These are phyloP conservation scores for Copromyces sp. DNA, from an alignment of 495 filamentous ascomycete genomes.

Conservation along the genomic window DNA sequence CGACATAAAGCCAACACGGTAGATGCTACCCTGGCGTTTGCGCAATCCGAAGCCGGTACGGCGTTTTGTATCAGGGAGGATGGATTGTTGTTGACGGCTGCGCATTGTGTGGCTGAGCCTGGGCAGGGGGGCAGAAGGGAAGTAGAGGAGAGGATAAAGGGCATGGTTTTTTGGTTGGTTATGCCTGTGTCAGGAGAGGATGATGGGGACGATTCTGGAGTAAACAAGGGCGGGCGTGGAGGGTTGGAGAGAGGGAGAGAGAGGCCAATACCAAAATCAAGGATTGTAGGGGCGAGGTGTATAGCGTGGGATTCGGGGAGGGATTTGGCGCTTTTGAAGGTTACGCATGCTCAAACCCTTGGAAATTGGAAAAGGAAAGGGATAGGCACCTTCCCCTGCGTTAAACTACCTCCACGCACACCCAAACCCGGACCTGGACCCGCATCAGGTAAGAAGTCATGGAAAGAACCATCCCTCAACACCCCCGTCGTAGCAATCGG, in stretches of 20 bases:
- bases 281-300: slow-evolving; percentile 25
- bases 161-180: neutral
- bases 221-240: neutral
- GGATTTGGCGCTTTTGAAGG: slow-evolving; percentile 32
- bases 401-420: neutral
- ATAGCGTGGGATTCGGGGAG: slow-evolving; percentile 26
- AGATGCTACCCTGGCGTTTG: slow-evolving; percentile 37
- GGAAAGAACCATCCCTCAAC: neutral
- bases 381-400: neutral
- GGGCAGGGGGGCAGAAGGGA: neutral
- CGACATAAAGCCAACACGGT: neutral
- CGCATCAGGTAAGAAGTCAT: neutral
- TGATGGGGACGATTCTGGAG: neutral
- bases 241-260: neutral
- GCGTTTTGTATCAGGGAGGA: slow-evolving; percentile 34
- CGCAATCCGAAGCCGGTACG: slow-evolving; percentile 37
- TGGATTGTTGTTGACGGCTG: slow-evolving; percentile 36
- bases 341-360: slow-evolving; percentile 15
- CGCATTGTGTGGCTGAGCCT: slow-evolving; percentile 36
- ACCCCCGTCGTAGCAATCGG: slow-evolving; percentile 25
- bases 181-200: neutral
- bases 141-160: too few species aligned
- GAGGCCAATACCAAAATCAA: slow-evolving; percentile 13
- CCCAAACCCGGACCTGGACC: neutral
- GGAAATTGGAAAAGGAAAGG: too few species aligned